phyloP scores from a whole-genome alignment of 768 basidiomycete species.

The Trametopsis cervina region DNA sequence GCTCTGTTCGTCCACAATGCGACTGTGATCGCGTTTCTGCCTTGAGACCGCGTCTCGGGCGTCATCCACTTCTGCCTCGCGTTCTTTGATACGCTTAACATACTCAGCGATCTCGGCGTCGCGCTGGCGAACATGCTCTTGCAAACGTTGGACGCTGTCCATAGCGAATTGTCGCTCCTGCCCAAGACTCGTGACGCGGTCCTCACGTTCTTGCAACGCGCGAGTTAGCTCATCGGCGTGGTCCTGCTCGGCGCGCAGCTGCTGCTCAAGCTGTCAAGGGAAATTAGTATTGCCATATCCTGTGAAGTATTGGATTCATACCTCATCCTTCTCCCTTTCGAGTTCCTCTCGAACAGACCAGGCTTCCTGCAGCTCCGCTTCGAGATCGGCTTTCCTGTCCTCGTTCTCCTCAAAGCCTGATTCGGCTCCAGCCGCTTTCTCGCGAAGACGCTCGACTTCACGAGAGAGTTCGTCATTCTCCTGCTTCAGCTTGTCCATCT shows the following conservation, averaged over 20 bases:
- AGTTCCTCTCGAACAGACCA: constrained; percentile 45
- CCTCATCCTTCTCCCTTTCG: constrained; percentile 51
- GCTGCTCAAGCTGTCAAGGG: constrained; percentile 40
- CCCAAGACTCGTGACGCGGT: constrained; percentile 42
- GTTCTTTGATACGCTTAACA: constrained; percentile 37
- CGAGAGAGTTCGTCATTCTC: constrained; percentile 24
- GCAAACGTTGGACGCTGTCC: constrained; percentile 46
- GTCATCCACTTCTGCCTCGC: constrained; percentile 45
- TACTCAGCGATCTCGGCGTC: constrained; percentile 48
- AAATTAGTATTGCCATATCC: background rate
- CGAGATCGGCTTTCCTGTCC: constrained; percentile 47
- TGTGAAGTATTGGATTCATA: constrained; percentile 21
- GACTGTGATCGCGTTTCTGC: constrained; percentile 49
- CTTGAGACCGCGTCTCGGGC: constrained; percentile 48
- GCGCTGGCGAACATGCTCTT: constrained; percentile 50
- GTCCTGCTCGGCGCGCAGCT: constrained; percentile 47
- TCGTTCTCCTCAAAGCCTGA: constrained; percentile 50
- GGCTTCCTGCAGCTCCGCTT: constrained; percentile 46
- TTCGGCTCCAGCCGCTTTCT: constrained; percentile 38
- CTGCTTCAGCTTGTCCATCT: constrained; percentile 30
- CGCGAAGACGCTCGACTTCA: constrained; percentile 22
- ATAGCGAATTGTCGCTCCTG: constrained; percentile 49
- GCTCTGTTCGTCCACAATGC: constrained; percentile 40
- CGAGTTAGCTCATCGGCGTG: constrained; percentile 40
- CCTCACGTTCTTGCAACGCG: constrained; percentile 47